Percentiles rank a stretch among this genome's conserved stretches.
Evolutionary conservation across 108 stramenopile genomes (phyloP).

Genomic region (Nitzschia sp.): DNA sequence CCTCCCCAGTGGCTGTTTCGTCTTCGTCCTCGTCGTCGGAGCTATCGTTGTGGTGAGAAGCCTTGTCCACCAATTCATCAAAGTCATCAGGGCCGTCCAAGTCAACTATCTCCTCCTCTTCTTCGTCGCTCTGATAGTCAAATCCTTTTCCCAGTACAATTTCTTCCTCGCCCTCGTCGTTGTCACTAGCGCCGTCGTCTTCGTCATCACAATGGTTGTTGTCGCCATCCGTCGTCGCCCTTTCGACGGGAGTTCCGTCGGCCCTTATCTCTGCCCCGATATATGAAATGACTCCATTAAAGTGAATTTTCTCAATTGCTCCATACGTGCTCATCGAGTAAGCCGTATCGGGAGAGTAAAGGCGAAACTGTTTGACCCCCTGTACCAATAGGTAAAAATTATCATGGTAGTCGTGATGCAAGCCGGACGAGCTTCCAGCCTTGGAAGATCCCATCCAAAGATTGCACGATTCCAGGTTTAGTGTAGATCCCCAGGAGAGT

Average conservation of each 20-base stretch:
- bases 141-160: conserved; percentile 40
- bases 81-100: conserved; percentile 36
- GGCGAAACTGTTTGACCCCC: conserved; percentile 87
- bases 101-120: not conserved
- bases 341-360: conserved; percentile 69
- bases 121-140: conserved; percentile 36
- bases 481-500: conserved; percentile 12
- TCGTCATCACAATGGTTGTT: conserved; percentile 41
- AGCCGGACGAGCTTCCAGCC: conserved; percentile 59
- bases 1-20: conserved; percentile 2
- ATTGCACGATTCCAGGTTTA: conserved; percentile 45
- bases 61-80: conserved; percentile 6
- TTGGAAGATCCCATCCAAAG: conserved; percentile 84
- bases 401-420: conserved; percentile 99
- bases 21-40: not conserved
- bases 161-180: conserved; percentile 17
- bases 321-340: conserved; percentile 72
- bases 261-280: conserved; percentile 25
- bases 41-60: not conserved
- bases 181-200: conserved; percentile 44
- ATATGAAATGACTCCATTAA: conserved; percentile 90
- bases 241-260: conserved; percentile 40
- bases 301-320: conserved; percentile 65
- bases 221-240: conserved; percentile 5
- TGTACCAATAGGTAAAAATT: conserved; percentile 90